Conservation (phyloP, 148 eudicot species). For the Chenopodium album region DNA sequence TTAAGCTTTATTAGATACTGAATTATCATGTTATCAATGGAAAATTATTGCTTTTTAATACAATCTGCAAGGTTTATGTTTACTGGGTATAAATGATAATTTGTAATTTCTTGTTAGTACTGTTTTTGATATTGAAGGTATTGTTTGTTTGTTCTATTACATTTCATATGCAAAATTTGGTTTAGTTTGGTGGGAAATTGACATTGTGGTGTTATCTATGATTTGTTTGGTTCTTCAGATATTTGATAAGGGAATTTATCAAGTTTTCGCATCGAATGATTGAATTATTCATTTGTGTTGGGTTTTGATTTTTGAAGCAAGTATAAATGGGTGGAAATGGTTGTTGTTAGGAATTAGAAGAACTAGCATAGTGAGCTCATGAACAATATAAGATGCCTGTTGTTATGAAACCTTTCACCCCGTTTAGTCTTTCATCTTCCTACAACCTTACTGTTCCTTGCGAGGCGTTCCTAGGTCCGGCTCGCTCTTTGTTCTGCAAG, state of each 20-base stretch:
- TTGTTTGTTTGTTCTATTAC: not conserved
- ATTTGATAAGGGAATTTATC: constrained; percentile 3
- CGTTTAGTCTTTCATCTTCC: constrained; percentile 26
- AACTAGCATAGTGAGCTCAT: constrained; percentile 17
- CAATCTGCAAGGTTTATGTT: not conserved
- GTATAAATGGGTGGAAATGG: constrained; percentile 9
- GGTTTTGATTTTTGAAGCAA: constrained; percentile 12
- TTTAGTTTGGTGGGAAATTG: not conserved
- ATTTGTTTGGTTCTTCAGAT: constrained; percentile 15
- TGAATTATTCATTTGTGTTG: not conserved
- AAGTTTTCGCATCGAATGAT: not conserved
- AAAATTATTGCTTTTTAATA: not conserved
- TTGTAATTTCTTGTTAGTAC: too few relatives aligned
- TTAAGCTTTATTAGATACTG: not conserved
- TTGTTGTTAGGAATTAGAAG: not conserved
- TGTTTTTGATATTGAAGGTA: not conserved
- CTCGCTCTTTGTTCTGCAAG: constrained; percentile 11
- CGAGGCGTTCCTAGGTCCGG: not conserved
- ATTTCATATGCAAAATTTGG: not conserved
- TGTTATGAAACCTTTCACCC: constrained; percentile 23
- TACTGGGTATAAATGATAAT: not conserved
- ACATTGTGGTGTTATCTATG: not conserved
- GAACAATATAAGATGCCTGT: constrained; percentile 30
- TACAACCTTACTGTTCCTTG: not conserved
- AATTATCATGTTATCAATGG: not conserved